Evolutionary conservation across 2,329 filamentous ascomycete genomes (phyloP).

Genomic region (Claviceps cyperi): DNA sequence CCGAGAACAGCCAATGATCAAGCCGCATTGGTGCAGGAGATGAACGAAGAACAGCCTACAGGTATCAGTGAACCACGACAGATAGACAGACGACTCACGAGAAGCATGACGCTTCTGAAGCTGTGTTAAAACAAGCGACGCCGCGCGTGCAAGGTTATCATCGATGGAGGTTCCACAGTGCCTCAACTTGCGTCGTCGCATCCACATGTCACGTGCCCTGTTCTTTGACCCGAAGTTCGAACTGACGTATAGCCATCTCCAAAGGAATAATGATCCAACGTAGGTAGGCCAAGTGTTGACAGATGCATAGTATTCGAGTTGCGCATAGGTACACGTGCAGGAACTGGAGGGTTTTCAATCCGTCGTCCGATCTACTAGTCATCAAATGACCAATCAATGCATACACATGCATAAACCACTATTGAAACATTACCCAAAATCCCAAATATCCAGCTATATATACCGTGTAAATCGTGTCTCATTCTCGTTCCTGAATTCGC

Average conservation of each 20-base stretch:
- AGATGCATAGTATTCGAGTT: no score
- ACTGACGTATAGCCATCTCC: not conserved
- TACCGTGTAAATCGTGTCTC: constrained; percentile 4
- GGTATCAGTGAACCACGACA: not conserved
- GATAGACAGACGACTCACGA: not conserved
- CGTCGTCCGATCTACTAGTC: not conserved
- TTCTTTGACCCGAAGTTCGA: not conserved
- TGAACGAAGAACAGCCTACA: not conserved
- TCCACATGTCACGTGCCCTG: constrained; percentile 1
- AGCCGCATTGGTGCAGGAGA: constrained; percentile 3
- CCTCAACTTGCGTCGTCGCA: not conserved
- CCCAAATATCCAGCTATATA: not conserved
- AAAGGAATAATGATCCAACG: not conserved
- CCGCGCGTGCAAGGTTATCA: constrained; percentile 4
- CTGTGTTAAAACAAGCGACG: not conserved
- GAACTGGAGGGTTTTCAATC: no score
- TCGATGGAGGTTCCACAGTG: constrained; percentile 2
- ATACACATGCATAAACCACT: not conserved
- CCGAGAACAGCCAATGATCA: constrained; percentile 2
- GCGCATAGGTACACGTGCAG: no score
- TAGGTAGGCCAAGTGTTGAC: no score
- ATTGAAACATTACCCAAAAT: not conserved
- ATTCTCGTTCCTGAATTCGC: constrained; percentile 49
- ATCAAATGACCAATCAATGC: not conserved
- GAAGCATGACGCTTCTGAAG: not conserved